These are phyloP conservation scores for Knufia petricola DNA, from an alignment of 2,329 filamentous ascomycete genomes.

Conservation along the genomic window DNA sequence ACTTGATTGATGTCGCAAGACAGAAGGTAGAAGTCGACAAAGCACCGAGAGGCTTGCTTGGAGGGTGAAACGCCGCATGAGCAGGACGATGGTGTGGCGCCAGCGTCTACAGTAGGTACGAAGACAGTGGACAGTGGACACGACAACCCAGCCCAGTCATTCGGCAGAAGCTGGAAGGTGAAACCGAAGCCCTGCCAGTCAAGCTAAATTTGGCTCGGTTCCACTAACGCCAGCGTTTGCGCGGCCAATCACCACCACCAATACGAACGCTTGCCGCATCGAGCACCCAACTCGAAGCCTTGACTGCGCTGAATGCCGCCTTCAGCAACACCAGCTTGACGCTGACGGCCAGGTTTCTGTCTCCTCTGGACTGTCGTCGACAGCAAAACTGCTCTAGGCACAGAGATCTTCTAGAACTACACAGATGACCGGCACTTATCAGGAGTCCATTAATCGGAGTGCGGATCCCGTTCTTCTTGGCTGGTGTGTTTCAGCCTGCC, in stretches of 20 bases:
- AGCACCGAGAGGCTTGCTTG: not conserved
- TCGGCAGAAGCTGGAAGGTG: not conserved
- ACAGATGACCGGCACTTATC: no score
- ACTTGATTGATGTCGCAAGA: not conserved
- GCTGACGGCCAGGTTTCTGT: not conserved
- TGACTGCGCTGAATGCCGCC: not conserved
- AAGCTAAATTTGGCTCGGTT: not conserved
- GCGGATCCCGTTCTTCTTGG: not conserved
- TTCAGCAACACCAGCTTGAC: not conserved
- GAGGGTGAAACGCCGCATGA: not conserved
- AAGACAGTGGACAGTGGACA: not conserved
- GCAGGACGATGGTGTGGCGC: not conserved
- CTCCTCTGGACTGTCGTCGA: no score
- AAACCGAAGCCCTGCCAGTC: not conserved
- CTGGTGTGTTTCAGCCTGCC: slow-evolving; percentile 5
- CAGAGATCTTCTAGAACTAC: no score
- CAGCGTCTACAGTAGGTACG: no score
- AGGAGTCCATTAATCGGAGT: not conserved
- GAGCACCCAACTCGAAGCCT: not conserved
- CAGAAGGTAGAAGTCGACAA: not conserved
- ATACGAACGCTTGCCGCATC: not conserved
- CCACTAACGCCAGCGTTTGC: not conserved
- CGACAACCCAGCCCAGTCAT: not conserved
- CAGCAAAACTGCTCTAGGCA: no score
- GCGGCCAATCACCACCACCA: not conserved